Base-by-base conservation (phyloP, 345 rosid genomes). In the Moringa oleifera region DNA sequence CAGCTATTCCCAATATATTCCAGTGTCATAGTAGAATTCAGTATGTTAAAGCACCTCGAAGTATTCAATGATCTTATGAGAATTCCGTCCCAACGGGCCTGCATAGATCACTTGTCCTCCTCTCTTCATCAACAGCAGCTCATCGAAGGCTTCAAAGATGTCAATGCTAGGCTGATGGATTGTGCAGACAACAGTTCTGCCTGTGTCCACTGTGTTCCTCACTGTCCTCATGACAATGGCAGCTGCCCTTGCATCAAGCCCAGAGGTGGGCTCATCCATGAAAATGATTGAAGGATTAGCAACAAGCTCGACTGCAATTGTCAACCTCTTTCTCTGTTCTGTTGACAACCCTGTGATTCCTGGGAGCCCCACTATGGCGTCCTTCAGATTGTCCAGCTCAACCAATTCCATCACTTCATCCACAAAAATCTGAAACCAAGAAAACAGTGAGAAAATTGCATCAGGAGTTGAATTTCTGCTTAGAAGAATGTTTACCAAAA, bases 211-310 rank as follows among this genome's bases (percentile, higher is more conserved):
- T 0, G 92, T 90, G 81, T 90, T 90, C 60, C 97, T 85, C 56
- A 87, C 97, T 0, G 97, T 80, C 62, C 97, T 85, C 97, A 87
- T 90, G 24, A 90, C 97, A 68, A 85, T 90, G 1, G 95, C 95
- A 8, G 95, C 95, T 23, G 95, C 97, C 25, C 86, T 83, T 0
- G 97, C 95, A 50, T 90, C 97, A 46, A 90, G 93, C 1, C 97
- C 97, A 2, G 97, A 88, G 4, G 97, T 90, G 2, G 95, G 97
- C 66, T 90, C 97, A 54, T 90, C 95, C 95, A 90, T 90, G 80
- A 90, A 90, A 60, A 90, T 87, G 50, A 90, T 90, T 1, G 97
- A 85, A 18, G 95, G 95, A 63, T 90, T 90, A 13, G 95, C 86
- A 2, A 85, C 97, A 53, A 87, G 78, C 65, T 90, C 95, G 9